Evolutionary conservation across 139 green algal species (phyloP).

Genomic region (Chlamydomonas sp.): DNA sequence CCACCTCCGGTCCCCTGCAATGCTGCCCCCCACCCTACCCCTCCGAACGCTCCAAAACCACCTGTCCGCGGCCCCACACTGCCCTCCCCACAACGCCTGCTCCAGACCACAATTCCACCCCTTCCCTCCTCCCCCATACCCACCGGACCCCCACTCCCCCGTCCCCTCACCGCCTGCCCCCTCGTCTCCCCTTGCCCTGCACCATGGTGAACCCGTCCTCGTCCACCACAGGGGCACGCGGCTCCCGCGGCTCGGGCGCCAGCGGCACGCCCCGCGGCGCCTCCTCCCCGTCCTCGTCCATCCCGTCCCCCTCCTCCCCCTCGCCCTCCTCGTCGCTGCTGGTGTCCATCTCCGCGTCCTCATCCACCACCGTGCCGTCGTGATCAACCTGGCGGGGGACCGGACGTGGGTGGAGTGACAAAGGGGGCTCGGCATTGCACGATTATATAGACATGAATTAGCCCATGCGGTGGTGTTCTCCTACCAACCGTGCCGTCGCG

Average conservation of each 20-base stretch:
- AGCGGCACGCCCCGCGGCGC: conserved; percentile 23
- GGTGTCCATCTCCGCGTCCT: conserved; percentile 47
- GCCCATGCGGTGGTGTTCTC: too few relatives aligned
- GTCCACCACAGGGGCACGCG: conserved; percentile 59
- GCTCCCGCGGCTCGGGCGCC: conserved; percentile 6
- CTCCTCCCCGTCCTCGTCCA: conserved; percentile 38
- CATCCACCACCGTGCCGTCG: conserved; percentile 63
- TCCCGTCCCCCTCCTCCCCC: conserved; percentile 55
- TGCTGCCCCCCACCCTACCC: too few relatives aligned
- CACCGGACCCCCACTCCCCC: too few relatives aligned
- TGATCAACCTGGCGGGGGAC: conserved; percentile 57
- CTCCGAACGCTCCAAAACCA: too few relatives aligned
- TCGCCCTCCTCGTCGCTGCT: conserved; percentile 43
- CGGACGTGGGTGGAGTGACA: too few relatives aligned
- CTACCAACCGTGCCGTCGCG: conserved; percentile 21
- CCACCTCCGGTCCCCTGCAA: too few relatives aligned
- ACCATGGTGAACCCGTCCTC: conserved; percentile 77
- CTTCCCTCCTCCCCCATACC: too few relatives aligned
- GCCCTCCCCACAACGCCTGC: too few relatives aligned
- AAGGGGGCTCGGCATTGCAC: too few relatives aligned
- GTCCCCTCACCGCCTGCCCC: conserved; percentile 17
- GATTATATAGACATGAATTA: too few relatives aligned
- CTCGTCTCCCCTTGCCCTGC: conserved; percentile 50
- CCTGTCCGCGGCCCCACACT: too few relatives aligned
- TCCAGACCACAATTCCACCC: too few relatives aligned